A percentile compares a stretch with the other conserved stretches of the same genome.
Conservation (phyloP, 2,329 filamentous ascomycete genomes). For the Bipolaris sorokiniana region DNA sequence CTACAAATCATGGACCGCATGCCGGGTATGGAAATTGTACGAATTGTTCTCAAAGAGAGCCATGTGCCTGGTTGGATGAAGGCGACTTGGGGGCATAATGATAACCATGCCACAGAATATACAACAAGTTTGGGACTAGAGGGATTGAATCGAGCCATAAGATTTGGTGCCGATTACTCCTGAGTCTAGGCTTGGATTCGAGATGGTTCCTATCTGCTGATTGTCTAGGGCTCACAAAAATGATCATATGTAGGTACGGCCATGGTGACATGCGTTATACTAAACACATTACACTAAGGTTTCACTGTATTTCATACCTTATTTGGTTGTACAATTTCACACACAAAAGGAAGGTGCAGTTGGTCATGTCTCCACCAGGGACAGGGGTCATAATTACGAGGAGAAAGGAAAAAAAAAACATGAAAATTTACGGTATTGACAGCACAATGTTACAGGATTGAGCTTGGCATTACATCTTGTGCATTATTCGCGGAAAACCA, state of each 20-base stretch:
- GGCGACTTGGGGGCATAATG: too few species aligned
- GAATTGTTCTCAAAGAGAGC: neutral
- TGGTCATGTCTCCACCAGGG: neutral
- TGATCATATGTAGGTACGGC: too few species aligned
- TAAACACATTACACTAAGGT: too few species aligned
- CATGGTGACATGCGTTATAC: too few species aligned
- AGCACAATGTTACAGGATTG: too few species aligned
- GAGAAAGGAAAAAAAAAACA: neutral
- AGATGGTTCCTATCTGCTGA: too few species aligned
- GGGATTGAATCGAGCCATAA: neutral
- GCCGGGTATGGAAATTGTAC: neutral
- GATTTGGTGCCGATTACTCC: neutral
- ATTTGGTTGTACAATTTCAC: neutral
- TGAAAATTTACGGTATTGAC: too few species aligned
- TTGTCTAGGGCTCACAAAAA: too few species aligned
- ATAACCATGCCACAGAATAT: neutral
- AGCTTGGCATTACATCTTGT: too few species aligned
- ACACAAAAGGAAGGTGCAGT: neutral
- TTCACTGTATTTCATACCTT: neutral
- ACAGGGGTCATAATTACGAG: neutral
- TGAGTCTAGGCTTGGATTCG: neutral
- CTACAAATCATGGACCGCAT: neutral
- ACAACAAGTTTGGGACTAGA: neutral
- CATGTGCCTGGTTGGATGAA: neutral
- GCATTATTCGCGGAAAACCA: too few species aligned